Evolutionary conservation across 2,329 filamentous ascomycete genomes (phyloP).

Genomic region (Neonectria sp.): DNA sequence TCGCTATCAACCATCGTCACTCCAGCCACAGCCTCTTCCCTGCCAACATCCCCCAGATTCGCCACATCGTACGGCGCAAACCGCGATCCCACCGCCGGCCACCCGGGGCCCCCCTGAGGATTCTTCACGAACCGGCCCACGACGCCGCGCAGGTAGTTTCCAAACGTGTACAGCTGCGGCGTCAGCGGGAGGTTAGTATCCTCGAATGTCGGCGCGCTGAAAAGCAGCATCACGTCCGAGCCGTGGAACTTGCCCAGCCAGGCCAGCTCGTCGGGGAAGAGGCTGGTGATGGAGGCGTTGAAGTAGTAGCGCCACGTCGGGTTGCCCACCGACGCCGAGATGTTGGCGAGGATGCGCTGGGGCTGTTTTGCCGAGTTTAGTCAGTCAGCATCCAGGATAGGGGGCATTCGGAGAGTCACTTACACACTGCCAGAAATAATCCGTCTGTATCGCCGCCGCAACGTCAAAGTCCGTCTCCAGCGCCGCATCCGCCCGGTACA

Average conservation of each 20-base stretch:
- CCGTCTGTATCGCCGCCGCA: conserved; percentile 46
- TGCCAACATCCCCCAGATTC: conserved; percentile 40
- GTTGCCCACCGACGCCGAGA: conserved; percentile 34
- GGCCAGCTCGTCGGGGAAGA: conserved; percentile 35
- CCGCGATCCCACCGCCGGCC: conserved; percentile 42
- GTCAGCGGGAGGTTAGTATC: conserved; percentile 25
- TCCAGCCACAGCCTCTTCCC: conserved; percentile 17
- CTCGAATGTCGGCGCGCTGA: conserved; percentile 38
- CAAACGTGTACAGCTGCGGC: conserved; percentile 42
- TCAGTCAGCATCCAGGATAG: neutral
- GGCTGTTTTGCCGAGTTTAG: conserved; percentile 40
- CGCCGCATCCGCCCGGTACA: conserved; percentile 32
- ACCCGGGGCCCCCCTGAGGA: conserved; percentile 44
- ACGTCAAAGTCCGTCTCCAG: conserved; percentile 44
- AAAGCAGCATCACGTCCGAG: conserved; percentile 45
- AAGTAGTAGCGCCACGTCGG: conserved; percentile 48
- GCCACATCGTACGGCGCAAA: conserved; percentile 41
- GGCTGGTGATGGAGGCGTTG: conserved; percentile 43
- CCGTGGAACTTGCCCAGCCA: conserved; percentile 49
- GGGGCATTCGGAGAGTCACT: conserved; percentile 11
- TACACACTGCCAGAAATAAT: conserved; percentile 48
- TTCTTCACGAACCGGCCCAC: conserved; percentile 45
- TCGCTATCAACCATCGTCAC: conserved; percentile 35
- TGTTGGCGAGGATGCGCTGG: conserved; percentile 41
- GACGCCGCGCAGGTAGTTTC: conserved; percentile 41